phyloP scores from a whole-genome alignment of 176 grass and related monocot genomes.

The Oryza australiensis region DNA sequence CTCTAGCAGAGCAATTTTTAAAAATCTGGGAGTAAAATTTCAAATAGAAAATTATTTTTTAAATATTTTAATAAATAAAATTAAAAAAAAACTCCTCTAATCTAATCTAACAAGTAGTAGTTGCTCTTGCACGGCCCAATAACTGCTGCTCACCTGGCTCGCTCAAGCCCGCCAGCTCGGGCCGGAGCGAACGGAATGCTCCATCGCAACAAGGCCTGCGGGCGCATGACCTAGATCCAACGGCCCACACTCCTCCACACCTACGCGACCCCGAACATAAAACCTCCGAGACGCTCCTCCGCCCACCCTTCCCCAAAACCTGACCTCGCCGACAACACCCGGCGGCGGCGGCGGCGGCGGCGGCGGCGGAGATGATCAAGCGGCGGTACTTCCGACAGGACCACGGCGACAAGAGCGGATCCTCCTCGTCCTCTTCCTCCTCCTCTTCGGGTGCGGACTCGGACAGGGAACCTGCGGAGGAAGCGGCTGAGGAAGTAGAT shows the following conservation, averaged over 20 bases:
- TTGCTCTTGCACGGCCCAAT: no score
- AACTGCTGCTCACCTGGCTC: no score
- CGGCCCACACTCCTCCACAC: neutral
- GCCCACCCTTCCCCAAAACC: neutral
- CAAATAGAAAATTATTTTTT: no score
- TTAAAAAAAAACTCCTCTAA: no score
- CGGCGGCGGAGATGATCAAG: constrained; percentile 67
- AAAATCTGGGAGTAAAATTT: no score
- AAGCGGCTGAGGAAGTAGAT: constrained; percentile 47
- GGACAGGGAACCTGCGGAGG: constrained; percentile 25
- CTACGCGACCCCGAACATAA: neutral
- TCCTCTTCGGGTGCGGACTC: constrained; percentile 44
- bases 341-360: neutral
- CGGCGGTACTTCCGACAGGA: constrained; percentile 71
- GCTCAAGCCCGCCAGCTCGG: no score
- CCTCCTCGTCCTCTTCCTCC: constrained; percentile 56
- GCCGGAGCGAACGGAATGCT: no score
- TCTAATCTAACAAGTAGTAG: no score
- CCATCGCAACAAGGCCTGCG: neutral
- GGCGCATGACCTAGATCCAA: constrained; percentile 21
- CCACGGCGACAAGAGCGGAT: constrained; percentile 43
- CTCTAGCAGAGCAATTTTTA: no score
- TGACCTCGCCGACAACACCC: neutral
- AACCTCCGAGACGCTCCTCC: neutral
- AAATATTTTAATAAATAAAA: no score